These are phyloP conservation scores for Schizosaccharomyces lindneri DNA, from an alignment of 805 yeast genomes.

Conservation along the genomic window DNA sequence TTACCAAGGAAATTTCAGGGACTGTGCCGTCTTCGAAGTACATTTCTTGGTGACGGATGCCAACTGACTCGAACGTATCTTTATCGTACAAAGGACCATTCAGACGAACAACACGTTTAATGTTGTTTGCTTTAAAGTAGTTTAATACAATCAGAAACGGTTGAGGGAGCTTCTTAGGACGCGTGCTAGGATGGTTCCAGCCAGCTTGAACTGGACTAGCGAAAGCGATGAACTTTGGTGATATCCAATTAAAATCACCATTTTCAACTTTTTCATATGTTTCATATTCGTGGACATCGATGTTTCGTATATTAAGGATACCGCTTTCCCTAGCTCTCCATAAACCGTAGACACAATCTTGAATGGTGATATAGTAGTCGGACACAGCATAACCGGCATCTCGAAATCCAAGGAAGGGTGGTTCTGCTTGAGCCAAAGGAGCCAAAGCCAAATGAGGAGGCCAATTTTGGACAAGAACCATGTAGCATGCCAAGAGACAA, in stretches of 20 bases:
- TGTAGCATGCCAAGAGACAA: conserved; percentile 75
- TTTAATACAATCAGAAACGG: conserved; percentile 51
- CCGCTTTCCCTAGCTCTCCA: conserved; percentile 94
- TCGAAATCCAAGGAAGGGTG: conserved; percentile 83
- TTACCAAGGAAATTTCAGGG: conserved; percentile 81
- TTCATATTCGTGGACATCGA: conserved; percentile 83
- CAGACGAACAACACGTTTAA: conserved; percentile 70
- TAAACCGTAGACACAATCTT: conserved; percentile 83
- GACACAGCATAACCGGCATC: conserved; percentile 95
- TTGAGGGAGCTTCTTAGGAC: conserved; percentile 17
- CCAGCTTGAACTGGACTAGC: conserved; percentile 66
- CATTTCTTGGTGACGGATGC: conserved; percentile 80
- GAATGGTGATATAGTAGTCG: conserved; percentile 78
- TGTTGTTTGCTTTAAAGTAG: conserved; percentile 47
- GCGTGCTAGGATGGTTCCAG: conserved; percentile 22
- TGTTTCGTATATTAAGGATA: conserved; percentile 60
- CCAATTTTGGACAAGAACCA: conserved; percentile 89
- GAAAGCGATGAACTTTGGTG: conserved; percentile 88
- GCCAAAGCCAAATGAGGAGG: conserved; percentile 94
- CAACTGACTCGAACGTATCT: conserved; percentile 54
- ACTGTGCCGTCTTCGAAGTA: conserved; percentile 96
- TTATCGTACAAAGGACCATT: conserved; percentile 81
- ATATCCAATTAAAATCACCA: conserved; percentile 79
- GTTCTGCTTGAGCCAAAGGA: conserved; percentile 74
- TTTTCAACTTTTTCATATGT: conserved; percentile 86